These are phyloP conservation scores for Debaryomyces hansenii DNA, from an alignment of 805 yeast genomes.

Conservation along the genomic window DNA sequence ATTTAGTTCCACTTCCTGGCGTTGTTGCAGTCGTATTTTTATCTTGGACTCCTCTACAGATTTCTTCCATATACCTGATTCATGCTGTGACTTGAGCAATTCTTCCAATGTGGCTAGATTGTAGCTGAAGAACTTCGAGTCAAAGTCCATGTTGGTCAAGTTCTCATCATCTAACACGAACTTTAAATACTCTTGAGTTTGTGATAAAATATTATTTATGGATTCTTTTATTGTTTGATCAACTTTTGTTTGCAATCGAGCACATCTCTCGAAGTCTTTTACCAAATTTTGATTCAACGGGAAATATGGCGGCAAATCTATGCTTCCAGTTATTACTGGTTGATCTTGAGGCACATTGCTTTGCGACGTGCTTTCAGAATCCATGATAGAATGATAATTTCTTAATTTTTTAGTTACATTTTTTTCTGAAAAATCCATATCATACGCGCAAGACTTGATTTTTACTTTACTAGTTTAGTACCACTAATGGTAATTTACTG, in stretches of 20 bases:
- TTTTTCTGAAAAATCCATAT: too few relatives aligned
- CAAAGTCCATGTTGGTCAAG: slow-evolving; percentile 4
- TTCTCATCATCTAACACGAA: slow-evolving; percentile 5
- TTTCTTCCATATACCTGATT: slow-evolving; percentile 8
- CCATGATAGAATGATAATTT: too few relatives aligned
- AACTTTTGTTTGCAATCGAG: slow-evolving; percentile 3
- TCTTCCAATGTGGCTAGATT: slow-evolving; percentile 14
- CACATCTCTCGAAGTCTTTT: slow-evolving; percentile 14
- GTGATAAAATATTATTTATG: slow-evolving; percentile 8
- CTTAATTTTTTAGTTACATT: too few relatives aligned
- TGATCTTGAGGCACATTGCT: too few relatives aligned
- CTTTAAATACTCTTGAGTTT: slow-evolving; percentile 11
- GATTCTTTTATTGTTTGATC: slow-evolving; percentile 2
- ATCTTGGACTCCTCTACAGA: slow-evolving; percentile 17
- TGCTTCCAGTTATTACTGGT: too few relatives aligned
- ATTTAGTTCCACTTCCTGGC: slow-evolving; percentile 20
- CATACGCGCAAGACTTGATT: too few relatives aligned
- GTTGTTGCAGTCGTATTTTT: slow-evolving; percentile 16
- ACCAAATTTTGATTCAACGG: slow-evolving; percentile 12
- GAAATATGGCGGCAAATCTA: slow-evolving; percentile 11
- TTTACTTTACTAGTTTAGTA: too few relatives aligned
- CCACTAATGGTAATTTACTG: too few relatives aligned
- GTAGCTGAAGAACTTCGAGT: slow-evolving; percentile 3
- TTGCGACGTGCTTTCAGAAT: too few relatives aligned
- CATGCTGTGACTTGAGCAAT: slow-evolving; percentile 11